Conservation (phyloP, 2,329 filamentous ascomycete genomes). For the Cadophora luteo-olivacea region DNA sequence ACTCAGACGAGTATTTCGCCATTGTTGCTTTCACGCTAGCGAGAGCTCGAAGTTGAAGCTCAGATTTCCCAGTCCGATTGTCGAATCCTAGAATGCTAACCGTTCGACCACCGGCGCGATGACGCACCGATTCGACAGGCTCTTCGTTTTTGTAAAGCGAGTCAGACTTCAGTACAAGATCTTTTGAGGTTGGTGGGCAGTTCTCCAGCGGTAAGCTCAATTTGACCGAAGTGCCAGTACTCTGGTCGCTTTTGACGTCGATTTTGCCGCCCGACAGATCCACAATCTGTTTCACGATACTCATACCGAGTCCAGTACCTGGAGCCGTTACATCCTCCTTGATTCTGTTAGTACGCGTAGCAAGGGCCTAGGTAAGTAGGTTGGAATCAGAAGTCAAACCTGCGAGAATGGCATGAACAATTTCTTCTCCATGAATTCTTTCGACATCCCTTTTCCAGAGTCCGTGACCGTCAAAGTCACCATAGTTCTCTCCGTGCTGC, state of each 20-base stretch:
- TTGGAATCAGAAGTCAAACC: conserved; percentile 52
- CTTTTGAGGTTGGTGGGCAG: conserved; percentile 9
- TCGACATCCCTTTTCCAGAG: conserved; percentile 68
- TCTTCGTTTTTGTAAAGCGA: conserved; percentile 21
- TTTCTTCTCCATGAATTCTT: conserved; percentile 63
- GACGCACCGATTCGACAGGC: conserved; percentile 29
- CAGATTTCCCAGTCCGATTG: conserved; percentile 19
- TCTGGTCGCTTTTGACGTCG: conserved; percentile 59
- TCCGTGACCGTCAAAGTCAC: conserved; percentile 58
- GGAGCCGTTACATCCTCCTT: conserved; percentile 66
- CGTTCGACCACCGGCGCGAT: conserved; percentile 29
- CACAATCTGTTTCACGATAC: conserved; percentile 69
- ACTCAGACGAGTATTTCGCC: conserved; percentile 34
- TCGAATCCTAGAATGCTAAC: conserved; percentile 37
- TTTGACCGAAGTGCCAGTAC: conserved; percentile 60
- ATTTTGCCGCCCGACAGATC: conserved; percentile 64
- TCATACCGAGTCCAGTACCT: conserved; percentile 67
- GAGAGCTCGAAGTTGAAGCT: conserved; percentile 27
- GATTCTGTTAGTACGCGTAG: conserved; percentile 27
- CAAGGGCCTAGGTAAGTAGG: conserved; percentile 28
- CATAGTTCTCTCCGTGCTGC: conserved; percentile 28
- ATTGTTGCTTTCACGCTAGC: conserved; percentile 32
- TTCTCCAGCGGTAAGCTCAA: conserved; percentile 50
- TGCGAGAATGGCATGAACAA: conserved; percentile 63
- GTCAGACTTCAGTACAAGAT: neutral